phyloP scores from a whole-genome alignment of 768 basidiomycete genomes.

The Psilocybe cyanescens region DNA sequence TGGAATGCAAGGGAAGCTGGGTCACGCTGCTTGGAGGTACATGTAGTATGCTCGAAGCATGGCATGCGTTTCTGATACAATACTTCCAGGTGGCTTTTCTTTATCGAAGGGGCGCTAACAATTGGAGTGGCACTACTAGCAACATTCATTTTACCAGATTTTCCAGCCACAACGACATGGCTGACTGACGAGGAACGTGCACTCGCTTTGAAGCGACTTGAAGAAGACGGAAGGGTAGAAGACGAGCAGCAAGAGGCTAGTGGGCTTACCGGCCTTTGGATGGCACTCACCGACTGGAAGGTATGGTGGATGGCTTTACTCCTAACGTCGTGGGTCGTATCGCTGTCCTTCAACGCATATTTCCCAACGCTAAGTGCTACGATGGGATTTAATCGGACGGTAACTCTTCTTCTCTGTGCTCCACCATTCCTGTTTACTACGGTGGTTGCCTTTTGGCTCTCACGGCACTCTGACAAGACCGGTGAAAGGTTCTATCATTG shows the following conservation, averaged over 20 bases:
- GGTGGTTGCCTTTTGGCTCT: constrained; percentile 54
- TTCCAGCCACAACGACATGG: constrained; percentile 66
- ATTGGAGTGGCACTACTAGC: constrained; percentile 53
- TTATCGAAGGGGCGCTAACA: constrained; percentile 70
- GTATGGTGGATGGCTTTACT: constrained; percentile 80
- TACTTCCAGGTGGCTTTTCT: constrained; percentile 70
- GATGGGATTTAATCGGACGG: constrained; percentile 65
- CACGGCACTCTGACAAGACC: constrained; percentile 73
- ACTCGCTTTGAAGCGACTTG: constrained; percentile 66
- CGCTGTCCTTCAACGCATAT: constrained; percentile 79
- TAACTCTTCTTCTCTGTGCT: constrained; percentile 75
- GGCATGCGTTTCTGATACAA: neutral
- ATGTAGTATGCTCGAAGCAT: neutral
- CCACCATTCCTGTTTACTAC: constrained; percentile 77
- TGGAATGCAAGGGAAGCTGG: constrained; percentile 74
- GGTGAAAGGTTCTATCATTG: constrained; percentile 81
- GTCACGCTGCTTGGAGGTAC: constrained; percentile 78
- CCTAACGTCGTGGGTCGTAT: constrained; percentile 60
- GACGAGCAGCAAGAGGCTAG: constrained; percentile 53
- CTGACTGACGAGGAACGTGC: constrained; percentile 60
- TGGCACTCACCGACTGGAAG: constrained; percentile 77
- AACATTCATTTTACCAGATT: constrained; percentile 76
- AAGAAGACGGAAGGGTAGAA: constrained; percentile 52
- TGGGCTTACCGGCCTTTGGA: constrained; percentile 52
- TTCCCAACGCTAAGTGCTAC: constrained; percentile 80